Conservation (phyloP, 768 basidiomycete species). For the Favolaschia claudopus region DNA sequence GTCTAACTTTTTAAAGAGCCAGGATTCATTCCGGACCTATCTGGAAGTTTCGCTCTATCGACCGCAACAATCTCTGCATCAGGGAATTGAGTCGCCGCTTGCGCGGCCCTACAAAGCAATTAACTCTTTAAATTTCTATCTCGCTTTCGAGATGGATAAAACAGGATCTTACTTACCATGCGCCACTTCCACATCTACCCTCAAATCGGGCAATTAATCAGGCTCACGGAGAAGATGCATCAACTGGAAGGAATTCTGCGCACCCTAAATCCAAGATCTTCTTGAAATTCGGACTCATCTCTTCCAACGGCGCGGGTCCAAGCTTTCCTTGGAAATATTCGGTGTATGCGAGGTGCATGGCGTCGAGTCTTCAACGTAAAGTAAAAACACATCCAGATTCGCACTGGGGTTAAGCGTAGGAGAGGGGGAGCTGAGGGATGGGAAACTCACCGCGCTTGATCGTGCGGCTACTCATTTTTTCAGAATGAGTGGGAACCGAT, state of each 20-base stretch:
- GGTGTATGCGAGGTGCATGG: neutral
- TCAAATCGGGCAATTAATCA: no score
- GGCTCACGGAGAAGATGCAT: neutral
- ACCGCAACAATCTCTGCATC: neutral
- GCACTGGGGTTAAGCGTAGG: no score
- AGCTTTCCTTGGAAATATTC: neutral
- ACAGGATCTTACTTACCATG: neutral
- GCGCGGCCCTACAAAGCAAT: neutral
- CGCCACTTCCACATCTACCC: neutral
- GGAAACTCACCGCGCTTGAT: no score
- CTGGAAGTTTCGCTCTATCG: neutral
- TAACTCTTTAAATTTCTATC: no score
- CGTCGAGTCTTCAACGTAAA: constrained; percentile 1
- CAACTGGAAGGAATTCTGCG: neutral
- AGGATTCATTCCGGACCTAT: neutral
- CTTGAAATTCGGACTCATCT: neutral
- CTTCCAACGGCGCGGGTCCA: neutral
- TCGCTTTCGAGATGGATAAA: neutral
- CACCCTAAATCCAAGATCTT: constrained; percentile 7
- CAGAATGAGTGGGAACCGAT: no score
- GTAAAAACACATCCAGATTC: no score
- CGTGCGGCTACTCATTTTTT: no score
- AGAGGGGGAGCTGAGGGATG: no score
- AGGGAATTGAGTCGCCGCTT: neutral
- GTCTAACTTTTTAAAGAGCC: neutral